These are phyloP conservation scores for Incumbomyces lentus DNA, from an alignment of 2,329 filamentous ascomycete genomes.

Conservation along the genomic window DNA sequence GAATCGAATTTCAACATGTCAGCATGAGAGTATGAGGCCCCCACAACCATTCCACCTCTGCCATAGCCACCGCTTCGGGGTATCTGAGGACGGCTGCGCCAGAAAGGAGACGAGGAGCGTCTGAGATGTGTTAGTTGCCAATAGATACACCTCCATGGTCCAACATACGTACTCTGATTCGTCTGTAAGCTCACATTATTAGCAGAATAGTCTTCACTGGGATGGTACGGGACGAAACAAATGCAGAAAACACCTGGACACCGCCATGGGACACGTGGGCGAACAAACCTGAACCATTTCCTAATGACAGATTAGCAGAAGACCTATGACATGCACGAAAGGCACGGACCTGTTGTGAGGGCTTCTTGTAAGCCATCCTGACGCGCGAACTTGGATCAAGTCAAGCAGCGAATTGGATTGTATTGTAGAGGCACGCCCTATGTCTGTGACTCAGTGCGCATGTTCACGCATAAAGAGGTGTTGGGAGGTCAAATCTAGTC, in stretches of 20 bases:
- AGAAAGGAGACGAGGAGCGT: slow-evolving; percentile 83
- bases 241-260: slow-evolving; percentile 4
- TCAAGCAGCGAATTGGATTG: too few relatives aligned
- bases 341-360: slow-evolving; percentile 55
- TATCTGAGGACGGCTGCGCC: slow-evolving; percentile 52
- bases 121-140: slow-evolving; percentile 24
- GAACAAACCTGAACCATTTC: slow-evolving; percentile 99
- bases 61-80: slow-evolving; percentile 43
- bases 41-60: slow-evolving; percentile 65
- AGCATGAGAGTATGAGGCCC: slow-evolving; percentile 90
- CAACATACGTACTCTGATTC: slow-evolving; percentile 28
- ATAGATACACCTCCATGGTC: slow-evolving; percentile 2
- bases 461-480: too few relatives aligned
- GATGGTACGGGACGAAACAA: background rate
- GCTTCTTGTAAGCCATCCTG: slow-evolving; percentile 52
- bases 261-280: slow-evolving; percentile 30
- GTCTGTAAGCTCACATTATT: slow-evolving; percentile 22
- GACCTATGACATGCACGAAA: background rate
- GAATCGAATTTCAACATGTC: slow-evolving; percentile 84
- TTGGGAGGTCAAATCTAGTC: too few relatives aligned
- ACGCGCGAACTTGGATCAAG: background rate
- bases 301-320: slow-evolving; percentile 37
- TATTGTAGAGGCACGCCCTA: too few relatives aligned
- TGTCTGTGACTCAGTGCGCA: too few relatives aligned
- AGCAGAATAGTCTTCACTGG: slow-evolving; percentile 2